These are phyloP conservation scores for Fulvia fulva DNA, from an alignment of 2,329 filamentous ascomycete species.

Conservation along the genomic window DNA sequence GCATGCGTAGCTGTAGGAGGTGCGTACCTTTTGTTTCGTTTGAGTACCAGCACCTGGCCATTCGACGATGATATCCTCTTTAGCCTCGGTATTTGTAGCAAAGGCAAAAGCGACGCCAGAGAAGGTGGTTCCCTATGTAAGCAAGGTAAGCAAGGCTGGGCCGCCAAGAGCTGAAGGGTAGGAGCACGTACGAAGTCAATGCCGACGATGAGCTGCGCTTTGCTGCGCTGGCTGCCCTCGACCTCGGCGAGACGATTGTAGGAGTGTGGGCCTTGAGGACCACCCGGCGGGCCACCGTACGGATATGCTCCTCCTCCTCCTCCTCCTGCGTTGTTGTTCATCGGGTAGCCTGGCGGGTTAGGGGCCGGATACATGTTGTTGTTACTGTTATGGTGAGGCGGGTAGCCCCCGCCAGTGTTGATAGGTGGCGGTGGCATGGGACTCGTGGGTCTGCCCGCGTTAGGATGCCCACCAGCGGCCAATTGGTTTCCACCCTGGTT, in stretches of 20 bases:
- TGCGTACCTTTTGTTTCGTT: constrained; percentile 89
- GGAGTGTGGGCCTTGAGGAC: constrained; percentile 18
- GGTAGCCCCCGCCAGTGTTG: constrained; percentile 47
- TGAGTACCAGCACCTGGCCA: constrained; percentile 97
- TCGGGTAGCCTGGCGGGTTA: constrained; percentile 35
- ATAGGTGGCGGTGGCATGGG: constrained; percentile 44
- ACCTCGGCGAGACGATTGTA: constrained; percentile 56
- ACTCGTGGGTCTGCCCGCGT: constrained; percentile 46
- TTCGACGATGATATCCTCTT: constrained; percentile 98
- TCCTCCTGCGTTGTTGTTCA: constrained; percentile 27
- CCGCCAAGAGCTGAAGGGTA: neutral
- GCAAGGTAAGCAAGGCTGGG: constrained; percentile 11
- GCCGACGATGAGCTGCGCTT: constrained; percentile 95
- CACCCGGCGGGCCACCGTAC: constrained; percentile 21
- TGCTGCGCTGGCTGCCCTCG: constrained; percentile 82
- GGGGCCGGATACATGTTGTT: constrained; percentile 40
- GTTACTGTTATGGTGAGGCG: constrained; percentile 44
- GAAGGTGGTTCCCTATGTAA: constrained; percentile 81
- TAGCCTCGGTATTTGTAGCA: constrained; percentile 93
- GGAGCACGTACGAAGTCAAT: constrained; percentile 84
- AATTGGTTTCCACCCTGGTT: constrained; percentile 37
- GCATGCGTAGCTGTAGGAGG: constrained; percentile 5
- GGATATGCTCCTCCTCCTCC: constrained; percentile 3
- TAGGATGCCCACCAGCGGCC: constrained; percentile 37
- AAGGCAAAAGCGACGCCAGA: constrained; percentile 92